Conservation (phyloP, 768 basidiomycete species). For the Suillus placidus region DNA sequence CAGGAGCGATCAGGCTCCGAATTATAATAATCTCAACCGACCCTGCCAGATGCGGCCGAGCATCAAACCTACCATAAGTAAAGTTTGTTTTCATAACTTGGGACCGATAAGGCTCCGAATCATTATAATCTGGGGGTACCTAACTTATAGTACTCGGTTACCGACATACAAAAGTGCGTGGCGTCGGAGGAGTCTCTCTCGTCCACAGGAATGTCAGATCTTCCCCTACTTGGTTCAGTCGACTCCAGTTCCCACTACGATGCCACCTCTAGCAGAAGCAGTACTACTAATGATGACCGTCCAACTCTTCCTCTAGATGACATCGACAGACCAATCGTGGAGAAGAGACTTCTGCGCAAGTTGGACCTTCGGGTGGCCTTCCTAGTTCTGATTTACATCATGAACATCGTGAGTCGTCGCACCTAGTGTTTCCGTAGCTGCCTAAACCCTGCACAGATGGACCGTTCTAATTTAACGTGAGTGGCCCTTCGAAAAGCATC, state of each 20-base stretch:
- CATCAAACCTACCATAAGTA: too few relatives aligned
- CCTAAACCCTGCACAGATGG: constrained; percentile 45
- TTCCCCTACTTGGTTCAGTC: too few relatives aligned
- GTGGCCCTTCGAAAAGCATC: constrained; percentile 16
- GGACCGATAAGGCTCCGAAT: too few relatives aligned
- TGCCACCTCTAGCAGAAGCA: background rate
- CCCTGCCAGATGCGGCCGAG: too few relatives aligned
- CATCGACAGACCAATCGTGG: constrained; percentile 41
- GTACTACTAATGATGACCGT: background rate
- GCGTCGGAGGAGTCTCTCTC: too few relatives aligned
- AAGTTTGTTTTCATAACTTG: too few relatives aligned
- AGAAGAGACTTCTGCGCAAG: constrained; percentile 46
- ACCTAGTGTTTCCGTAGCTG: background rate
- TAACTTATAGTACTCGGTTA: too few relatives aligned
- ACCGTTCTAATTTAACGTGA: constrained; percentile 68
- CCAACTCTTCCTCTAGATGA: background rate
- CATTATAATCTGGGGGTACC: too few relatives aligned
- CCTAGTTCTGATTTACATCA: constrained; percentile 47
- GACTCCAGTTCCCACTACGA: background rate
- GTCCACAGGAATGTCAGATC: too few relatives aligned
- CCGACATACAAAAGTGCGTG: too few relatives aligned
- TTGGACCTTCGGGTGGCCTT: constrained; percentile 47
- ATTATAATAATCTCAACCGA: too few relatives aligned
- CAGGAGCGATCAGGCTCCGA: too few relatives aligned
- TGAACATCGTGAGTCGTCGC: constrained; percentile 43